Evolutionary conservation across 1,284 basidiomycete genomes (phyloP).

Genomic region (Heimioporus retisporus): DNA sequence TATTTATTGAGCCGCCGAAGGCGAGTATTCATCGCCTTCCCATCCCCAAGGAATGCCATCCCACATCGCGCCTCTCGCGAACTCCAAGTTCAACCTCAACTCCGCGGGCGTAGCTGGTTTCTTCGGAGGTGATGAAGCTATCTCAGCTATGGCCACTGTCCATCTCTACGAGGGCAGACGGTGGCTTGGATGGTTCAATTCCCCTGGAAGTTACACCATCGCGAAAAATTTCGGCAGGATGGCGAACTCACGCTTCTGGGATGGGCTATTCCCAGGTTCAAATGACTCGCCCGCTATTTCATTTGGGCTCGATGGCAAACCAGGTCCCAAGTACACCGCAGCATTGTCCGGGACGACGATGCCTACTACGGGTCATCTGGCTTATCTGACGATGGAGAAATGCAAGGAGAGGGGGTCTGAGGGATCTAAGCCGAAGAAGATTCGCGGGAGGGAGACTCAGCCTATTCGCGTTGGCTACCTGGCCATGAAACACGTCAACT

Average conservation of each 20-base stretch:
- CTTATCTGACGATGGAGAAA: constrained; percentile 29
- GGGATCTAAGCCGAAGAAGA: not conserved
- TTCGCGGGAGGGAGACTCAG: constrained; percentile 28
- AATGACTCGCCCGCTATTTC: constrained; percentile 30
- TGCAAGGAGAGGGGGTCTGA: not conserved
- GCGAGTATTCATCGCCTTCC: no score
- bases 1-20: no score
- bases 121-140: constrained; percentile 45
- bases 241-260: constrained; percentile 41
- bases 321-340: constrained; percentile 37
- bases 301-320: constrained; percentile 41
- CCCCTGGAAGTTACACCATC: constrained; percentile 41
- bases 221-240: constrained; percentile 40
- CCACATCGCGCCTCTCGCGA: constrained; percentile 19
- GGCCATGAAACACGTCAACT: constrained; percentile 21
- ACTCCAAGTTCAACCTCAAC: constrained; percentile 31
- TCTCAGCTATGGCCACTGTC: constrained; percentile 42
- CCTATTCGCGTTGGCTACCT: constrained; percentile 28
- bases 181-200: constrained; percentile 47
- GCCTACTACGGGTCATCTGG: constrained; percentile 32
- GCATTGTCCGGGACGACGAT: constrained; percentile 35
- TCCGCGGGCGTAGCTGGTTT: constrained; percentile 37
- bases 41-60: constrained; percentile 21
- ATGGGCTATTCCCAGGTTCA: constrained; percentile 40
- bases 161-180: constrained; percentile 36